A percentile compares a stretch with the other conserved stretches of the same genome.
Evolutionary conservation across 2,329 filamentous ascomycete genomes (phyloP).

Genomic region (Lojkania enalia): DNA sequence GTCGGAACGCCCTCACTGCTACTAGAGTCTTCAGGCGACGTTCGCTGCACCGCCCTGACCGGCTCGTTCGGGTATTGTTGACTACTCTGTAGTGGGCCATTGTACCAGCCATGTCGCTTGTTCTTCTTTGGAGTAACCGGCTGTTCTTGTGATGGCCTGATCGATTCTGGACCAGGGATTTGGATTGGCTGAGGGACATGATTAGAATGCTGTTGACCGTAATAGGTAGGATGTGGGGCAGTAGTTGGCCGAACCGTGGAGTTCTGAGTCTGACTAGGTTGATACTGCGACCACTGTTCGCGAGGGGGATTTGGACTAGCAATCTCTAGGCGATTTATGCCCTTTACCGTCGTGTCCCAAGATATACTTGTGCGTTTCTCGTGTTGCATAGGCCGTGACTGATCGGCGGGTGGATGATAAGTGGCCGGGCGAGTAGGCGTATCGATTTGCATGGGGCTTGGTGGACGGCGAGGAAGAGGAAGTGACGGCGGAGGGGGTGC

Average conservation of each 20-base stretch:
- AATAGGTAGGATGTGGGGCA: conserved; percentile 42
- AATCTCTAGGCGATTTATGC: conserved; percentile 69
- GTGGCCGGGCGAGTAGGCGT: conserved; percentile 46
- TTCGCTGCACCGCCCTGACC: conserved; percentile 47
- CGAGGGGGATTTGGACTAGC: conserved; percentile 48
- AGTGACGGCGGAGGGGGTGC: conserved; percentile 65
- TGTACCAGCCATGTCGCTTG: conserved; percentile 75
- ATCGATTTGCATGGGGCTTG: conserved; percentile 80
- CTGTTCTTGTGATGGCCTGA: conserved; percentile 43
- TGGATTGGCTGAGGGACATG: conserved; percentile 31
- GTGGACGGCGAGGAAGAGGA: conserved; percentile 64
- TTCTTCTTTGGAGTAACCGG: conserved; percentile 59
- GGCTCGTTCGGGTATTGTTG: conserved; percentile 27
- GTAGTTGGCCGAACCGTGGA: conserved; percentile 37
- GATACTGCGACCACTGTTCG: conserved; percentile 40
- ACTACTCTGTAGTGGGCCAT: conserved; percentile 52
- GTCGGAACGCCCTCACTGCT: conserved; percentile 60
- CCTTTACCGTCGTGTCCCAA: conserved; percentile 68
- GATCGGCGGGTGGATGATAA: conserved; percentile 40
- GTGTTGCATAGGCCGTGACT: conserved; percentile 26
- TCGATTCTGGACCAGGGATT: conserved; percentile 30
- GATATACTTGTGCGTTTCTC: conserved; percentile 47
- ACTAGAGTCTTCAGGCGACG: conserved; percentile 59
- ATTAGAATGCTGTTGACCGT: conserved; percentile 28
- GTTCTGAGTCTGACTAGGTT: conserved; percentile 24